Evolutionary conservation across 495 filamentous ascomycete species (phyloP).

Genomic region (Pyronema omphalodes): DNA sequence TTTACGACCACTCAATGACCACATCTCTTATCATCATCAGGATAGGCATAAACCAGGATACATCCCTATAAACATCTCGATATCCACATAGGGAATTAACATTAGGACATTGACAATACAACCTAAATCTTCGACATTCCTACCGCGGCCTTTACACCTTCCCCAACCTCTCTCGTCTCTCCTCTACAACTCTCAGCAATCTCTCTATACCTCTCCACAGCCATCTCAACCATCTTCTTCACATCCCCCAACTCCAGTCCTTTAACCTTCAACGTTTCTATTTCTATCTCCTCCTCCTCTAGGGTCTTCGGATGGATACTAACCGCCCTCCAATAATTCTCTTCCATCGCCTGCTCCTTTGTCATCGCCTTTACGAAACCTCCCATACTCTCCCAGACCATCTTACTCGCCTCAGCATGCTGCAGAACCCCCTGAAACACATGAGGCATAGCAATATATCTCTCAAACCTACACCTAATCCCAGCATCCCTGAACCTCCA

Average conservation of each 20-base stretch:
- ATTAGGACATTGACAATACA: too few species aligned
- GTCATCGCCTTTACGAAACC: constrained; percentile 37
- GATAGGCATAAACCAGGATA: too few species aligned
- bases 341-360: constrained; percentile 25
- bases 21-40: too few species aligned
- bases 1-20: too few species aligned
- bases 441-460: constrained; percentile 83
- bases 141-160: neutral
- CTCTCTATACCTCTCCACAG: neutral
- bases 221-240: constrained; percentile 25
- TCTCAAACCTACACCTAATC: constrained; percentile 46
- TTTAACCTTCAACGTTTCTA: constrained; percentile 35
- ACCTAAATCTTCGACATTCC: constrained; percentile 1
- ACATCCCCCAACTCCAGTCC: constrained; percentile 33
- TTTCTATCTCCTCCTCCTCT: constrained; percentile 33
- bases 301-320: constrained; percentile 39
- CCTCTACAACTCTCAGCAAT: neutral
- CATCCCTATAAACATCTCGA: too few species aligned
- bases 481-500: constrained; percentile 39
- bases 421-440: constrained; percentile 52
- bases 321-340: constrained; percentile 29
- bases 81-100: too few species aligned
- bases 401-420: constrained; percentile 28
- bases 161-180: neutral
- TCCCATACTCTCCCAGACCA: constrained; percentile 38